Evolutionary conservation across 1,284 basidiomycete genomes (phyloP).

Genomic region (Leccinum huronense): DNA sequence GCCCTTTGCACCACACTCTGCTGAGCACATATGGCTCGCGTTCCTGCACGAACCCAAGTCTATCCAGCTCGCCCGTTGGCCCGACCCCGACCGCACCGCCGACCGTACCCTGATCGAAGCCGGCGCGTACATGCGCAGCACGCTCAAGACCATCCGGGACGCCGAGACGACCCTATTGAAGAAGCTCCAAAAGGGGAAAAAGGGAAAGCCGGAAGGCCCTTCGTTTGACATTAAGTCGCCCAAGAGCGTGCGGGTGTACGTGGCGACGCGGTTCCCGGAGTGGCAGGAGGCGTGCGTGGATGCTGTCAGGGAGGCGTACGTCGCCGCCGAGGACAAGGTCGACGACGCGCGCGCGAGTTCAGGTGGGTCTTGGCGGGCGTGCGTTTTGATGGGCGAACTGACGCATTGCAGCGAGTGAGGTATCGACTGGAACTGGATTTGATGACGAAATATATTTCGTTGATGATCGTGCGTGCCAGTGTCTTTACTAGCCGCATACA

Average conservation of each 20-base stretch:
- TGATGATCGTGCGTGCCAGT: slow-evolving; percentile 65
- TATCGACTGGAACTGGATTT: slow-evolving; percentile 83
- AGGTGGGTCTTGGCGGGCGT: slow-evolving; percentile 39
- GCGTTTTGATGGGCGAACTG: neutral
- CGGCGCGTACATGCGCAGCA: slow-evolving; percentile 80
- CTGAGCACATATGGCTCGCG: slow-evolving; percentile 86
- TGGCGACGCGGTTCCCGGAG: slow-evolving; percentile 87
- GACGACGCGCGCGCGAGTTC: slow-evolving; percentile 80
- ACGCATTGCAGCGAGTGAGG: slow-evolving; percentile 51
- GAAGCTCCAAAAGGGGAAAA: slow-evolving; percentile 69
- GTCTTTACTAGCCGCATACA: slow-evolving; percentile 22
- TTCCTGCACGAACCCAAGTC: slow-evolving; percentile 75
- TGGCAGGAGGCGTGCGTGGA: slow-evolving; percentile 91
- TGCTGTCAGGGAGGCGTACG: slow-evolving; percentile 71
- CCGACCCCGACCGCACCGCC: slow-evolving; percentile 56
- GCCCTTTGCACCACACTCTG: slow-evolving; percentile 93
- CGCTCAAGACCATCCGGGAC: slow-evolving; percentile 88
- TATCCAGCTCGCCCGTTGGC: slow-evolving; percentile 83
- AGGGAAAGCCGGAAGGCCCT: slow-evolving; percentile 40
- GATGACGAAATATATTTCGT: slow-evolving; percentile 70
- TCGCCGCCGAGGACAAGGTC: slow-evolving; percentile 59
- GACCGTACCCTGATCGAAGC: slow-evolving; percentile 69
- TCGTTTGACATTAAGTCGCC: slow-evolving; percentile 81
- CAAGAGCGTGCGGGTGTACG: slow-evolving; percentile 85
- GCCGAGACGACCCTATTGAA: slow-evolving; percentile 80